Evolutionary conservation across 805 yeast species (phyloP).

Genomic region (Cyberlindnera misumaiensis): DNA sequence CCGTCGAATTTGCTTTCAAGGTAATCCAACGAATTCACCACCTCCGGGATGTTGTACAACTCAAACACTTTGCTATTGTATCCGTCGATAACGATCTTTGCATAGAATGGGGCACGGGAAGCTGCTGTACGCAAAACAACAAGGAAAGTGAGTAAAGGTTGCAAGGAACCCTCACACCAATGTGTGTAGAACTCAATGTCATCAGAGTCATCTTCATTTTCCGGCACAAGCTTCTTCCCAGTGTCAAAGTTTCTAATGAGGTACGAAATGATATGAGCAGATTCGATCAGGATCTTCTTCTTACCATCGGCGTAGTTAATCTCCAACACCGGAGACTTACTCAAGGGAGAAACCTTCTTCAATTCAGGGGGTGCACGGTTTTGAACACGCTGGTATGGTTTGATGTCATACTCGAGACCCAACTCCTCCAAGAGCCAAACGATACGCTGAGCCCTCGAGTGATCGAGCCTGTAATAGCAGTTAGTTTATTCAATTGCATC

Average conservation of each 20-base stretch:
- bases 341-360: constrained; percentile 50
- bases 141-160: constrained; percentile 37
- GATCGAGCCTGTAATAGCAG: constrained; percentile 12
- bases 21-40: constrained; percentile 31
- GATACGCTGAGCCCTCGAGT: constrained; percentile 55
- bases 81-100: constrained; percentile 35
- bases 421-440: constrained; percentile 62
- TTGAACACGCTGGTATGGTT: constrained; percentile 41
- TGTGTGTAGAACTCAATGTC: constrained; percentile 45
- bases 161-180: constrained; percentile 58
- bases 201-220: constrained; percentile 31
- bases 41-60: constrained; percentile 43
- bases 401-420: constrained; percentile 45
- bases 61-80: constrained; percentile 41
- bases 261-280: constrained; percentile 52
- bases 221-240: constrained; percentile 31
- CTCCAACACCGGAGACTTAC: constrained; percentile 57
- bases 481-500: background rate
- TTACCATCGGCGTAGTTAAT: constrained; percentile 29
- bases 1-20: constrained; percentile 27
- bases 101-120: constrained; percentile 39
- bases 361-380: constrained; percentile 44
- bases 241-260: constrained; percentile 44
- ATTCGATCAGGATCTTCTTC: constrained; percentile 40
- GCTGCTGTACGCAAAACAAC: constrained; percentile 21